Evolutionary conservation across 2,329 filamentous ascomycete species (phyloP).

Genomic region (Cadophora luteo-olivacea): DNA sequence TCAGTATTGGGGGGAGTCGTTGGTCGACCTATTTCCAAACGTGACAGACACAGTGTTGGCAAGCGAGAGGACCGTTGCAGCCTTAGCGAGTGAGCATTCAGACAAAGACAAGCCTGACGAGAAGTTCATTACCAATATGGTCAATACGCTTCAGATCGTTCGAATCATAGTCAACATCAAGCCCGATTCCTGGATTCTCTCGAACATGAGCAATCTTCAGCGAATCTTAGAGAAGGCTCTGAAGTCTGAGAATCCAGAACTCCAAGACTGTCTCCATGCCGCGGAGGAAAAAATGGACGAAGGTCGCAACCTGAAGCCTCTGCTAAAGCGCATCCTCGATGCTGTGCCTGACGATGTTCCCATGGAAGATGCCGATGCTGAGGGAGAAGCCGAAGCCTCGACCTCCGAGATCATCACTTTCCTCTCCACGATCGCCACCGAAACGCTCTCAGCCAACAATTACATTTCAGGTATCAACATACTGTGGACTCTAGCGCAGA

Average conservation of each 20-base stretch:
- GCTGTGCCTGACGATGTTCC: slow-evolving; percentile 81
- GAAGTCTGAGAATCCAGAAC: slow-evolving; percentile 86
- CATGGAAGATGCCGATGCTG: slow-evolving; percentile 80
- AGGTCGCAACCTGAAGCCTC: slow-evolving; percentile 73
- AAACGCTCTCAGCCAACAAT: slow-evolving; percentile 80
- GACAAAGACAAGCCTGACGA: slow-evolving; percentile 80
- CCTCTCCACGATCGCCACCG: slow-evolving; percentile 84
- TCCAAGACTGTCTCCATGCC: slow-evolving; percentile 90
- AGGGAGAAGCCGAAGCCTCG: slow-evolving; percentile 80
- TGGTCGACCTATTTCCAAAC: slow-evolving; percentile 89
- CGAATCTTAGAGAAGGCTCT: slow-evolving; percentile 90
- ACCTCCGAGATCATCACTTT: slow-evolving; percentile 88
- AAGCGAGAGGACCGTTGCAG: slow-evolving; percentile 74
- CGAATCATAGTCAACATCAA: slow-evolving; percentile 89
- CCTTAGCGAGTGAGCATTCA: slow-evolving; percentile 63
- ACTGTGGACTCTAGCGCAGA: slow-evolving; percentile 87
- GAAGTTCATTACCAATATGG: slow-evolving; percentile 83
- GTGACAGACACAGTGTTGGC: slow-evolving; percentile 86
- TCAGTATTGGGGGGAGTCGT: slow-evolving; percentile 89
- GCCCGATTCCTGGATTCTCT: slow-evolving; percentile 87
- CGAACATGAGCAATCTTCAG: slow-evolving; percentile 78
- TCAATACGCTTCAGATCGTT: slow-evolving; percentile 93
- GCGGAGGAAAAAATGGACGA: slow-evolving; percentile 74
- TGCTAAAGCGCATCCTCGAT: slow-evolving; percentile 83
- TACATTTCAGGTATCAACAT: slow-evolving; percentile 92